Percentiles rank a stretch among this genome's conserved stretches.
These are phyloP conservation scores for Ophiosphaerella korrae DNA, from an alignment of 2,329 filamentous ascomycete species.

Conservation along the genomic window DNA sequence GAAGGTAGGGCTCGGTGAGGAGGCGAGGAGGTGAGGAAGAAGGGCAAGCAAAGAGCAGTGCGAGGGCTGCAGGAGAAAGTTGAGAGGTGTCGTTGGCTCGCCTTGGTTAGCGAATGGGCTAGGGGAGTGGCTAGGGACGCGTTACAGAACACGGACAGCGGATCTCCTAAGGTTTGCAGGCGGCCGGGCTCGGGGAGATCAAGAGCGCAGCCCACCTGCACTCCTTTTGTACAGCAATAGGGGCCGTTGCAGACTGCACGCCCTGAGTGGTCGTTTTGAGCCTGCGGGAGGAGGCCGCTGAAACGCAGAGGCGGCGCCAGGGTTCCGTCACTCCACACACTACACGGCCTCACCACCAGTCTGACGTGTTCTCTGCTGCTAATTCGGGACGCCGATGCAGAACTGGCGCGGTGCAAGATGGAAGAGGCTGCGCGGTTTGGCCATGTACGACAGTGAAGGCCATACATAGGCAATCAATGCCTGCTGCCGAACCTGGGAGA, in stretches of 20 bases:
- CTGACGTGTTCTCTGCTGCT: slow-evolving; percentile 37
- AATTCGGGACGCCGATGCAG: slow-evolving; percentile 22
- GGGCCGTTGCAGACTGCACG: slow-evolving; percentile 10
- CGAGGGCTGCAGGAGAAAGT: slow-evolving; percentile 10
- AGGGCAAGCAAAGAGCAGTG: background rate
- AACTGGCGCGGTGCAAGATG: slow-evolving; percentile 7
- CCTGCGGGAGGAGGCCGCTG: slow-evolving; percentile 22
- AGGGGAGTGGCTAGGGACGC: slow-evolving; percentile 5
- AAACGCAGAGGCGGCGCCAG: slow-evolving; percentile 41
- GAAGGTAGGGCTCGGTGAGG: slow-evolving; percentile 2
- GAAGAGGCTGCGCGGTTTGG: slow-evolving; percentile 1
- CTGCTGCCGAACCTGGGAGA: no score
- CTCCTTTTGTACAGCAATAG: slow-evolving; percentile 22
- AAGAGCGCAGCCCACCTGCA: slow-evolving; percentile 7
- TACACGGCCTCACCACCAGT: slow-evolving; percentile 25
- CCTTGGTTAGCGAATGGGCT: slow-evolving; percentile 19
- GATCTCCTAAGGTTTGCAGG: slow-evolving; percentile 1
- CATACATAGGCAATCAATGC: no score
- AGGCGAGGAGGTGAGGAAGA: slow-evolving; percentile 17
- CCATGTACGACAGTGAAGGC: no score
- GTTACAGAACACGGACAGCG: slow-evolving; percentile 25
- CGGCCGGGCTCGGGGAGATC: no score
- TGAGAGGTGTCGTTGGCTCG: slow-evolving; percentile 20
- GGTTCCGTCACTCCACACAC: slow-evolving; percentile 17
- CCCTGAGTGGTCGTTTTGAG: slow-evolving; percentile 27